Evolutionary conservation across 2,329 filamentous ascomycete species (phyloP).

Genomic region (Xylaria sp.): DNA sequence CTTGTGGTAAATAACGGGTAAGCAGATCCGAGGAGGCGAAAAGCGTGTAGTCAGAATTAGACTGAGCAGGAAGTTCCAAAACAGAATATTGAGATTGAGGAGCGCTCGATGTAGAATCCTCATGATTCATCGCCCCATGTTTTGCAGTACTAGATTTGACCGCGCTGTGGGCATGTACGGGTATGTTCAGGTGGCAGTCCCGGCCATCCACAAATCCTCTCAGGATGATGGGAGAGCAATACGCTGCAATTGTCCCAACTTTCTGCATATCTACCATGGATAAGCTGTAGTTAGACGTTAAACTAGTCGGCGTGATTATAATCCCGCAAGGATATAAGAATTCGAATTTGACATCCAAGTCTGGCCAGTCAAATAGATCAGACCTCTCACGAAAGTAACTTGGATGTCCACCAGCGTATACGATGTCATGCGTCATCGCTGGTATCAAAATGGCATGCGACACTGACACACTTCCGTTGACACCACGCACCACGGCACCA

Average conservation of each 20-base stretch:
- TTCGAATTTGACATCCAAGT: constrained; percentile 47
- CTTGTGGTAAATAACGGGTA: constrained; percentile 20
- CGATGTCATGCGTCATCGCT: constrained; percentile 44
- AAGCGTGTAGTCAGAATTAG: constrained; percentile 2
- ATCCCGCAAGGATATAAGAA: constrained; percentile 55
- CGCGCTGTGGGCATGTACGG: constrained; percentile 5
- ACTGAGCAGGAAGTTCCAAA: background rate
- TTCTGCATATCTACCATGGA: constrained; percentile 51
- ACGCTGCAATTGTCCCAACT: constrained; percentile 51
- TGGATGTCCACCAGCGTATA: constrained; percentile 50
- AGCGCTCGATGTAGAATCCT: background rate
- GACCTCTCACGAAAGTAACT: constrained; percentile 57
- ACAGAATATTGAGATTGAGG: constrained; percentile 17
- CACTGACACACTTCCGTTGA: constrained; percentile 20
- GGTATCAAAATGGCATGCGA: constrained; percentile 26
- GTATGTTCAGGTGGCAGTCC: background rate
- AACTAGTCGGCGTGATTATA: constrained; percentile 45
- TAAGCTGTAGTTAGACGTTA: constrained; percentile 43
- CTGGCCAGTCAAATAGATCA: constrained; percentile 48
- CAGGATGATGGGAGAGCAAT: constrained; percentile 58
- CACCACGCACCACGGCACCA: constrained; percentile 20
- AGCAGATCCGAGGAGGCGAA: constrained; percentile 24
- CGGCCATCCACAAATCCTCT: constrained; percentile 49
- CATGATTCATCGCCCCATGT: background rate
- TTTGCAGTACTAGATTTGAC: background rate